These are phyloP conservation scores for Thalassiosira allenii DNA, from an alignment of 352 stramenopile species.

Conservation along the genomic window DNA sequence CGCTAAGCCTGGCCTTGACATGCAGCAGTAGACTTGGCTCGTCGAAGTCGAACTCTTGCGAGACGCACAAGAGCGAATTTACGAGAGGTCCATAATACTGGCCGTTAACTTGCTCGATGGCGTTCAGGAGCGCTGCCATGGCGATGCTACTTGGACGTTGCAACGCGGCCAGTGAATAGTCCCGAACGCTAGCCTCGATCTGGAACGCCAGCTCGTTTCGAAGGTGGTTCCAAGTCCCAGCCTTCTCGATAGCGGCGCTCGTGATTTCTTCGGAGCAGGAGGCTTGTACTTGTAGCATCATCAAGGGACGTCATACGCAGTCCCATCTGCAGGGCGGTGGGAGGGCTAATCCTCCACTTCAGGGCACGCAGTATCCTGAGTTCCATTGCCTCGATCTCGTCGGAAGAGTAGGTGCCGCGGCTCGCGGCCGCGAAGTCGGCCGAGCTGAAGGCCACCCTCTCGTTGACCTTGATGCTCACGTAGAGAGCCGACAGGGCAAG, in stretches of 20 bases:
- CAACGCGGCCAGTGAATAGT: slow-evolving; percentile 61
- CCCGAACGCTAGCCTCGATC: slow-evolving; percentile 52
- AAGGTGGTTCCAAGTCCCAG: slow-evolving; percentile 10
- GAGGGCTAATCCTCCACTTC: slow-evolving; percentile 63
- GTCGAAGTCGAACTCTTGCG: slow-evolving; percentile 13
- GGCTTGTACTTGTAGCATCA: not conserved
- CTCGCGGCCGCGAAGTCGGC: slow-evolving; percentile 50
- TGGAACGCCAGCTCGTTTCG: slow-evolving; percentile 53
- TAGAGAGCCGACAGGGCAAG: slow-evolving; percentile 60
- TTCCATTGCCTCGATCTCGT: slow-evolving; percentile 68
- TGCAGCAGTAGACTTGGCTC: not conserved
- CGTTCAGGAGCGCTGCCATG: slow-evolving; percentile 61
- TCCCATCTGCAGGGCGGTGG: slow-evolving; percentile 34
- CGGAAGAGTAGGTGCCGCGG: slow-evolving; percentile 36
- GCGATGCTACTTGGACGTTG: slow-evolving; percentile 56
- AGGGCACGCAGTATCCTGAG: slow-evolving; percentile 43
- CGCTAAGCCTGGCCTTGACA: too few species aligned
- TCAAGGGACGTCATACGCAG: slow-evolving; percentile 3
- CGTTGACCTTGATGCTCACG: slow-evolving; percentile 65
- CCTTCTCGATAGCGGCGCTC: not conserved
- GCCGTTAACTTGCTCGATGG: slow-evolving; percentile 37
- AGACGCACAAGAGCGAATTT: not conserved
- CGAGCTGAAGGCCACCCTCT: slow-evolving; percentile 49
- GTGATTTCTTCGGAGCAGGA: not conserved
- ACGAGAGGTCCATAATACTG: not conserved